Evolutionary conservation across 257 asterid genomes (phyloP), one percentile per base, ranked within the genome.

Genomic region (Plantago elongata): DNA sequence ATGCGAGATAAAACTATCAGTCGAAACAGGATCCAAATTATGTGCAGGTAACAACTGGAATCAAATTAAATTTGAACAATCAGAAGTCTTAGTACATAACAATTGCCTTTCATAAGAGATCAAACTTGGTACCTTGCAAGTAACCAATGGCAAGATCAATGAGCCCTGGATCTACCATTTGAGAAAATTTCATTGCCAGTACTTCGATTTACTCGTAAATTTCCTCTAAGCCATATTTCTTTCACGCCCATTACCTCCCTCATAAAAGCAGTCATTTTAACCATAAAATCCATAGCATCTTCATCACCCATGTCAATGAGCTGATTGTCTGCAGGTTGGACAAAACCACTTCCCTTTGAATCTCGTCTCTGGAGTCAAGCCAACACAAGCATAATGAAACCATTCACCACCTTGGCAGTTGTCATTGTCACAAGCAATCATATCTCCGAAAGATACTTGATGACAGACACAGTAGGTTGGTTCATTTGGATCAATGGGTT

Each of bases 401-500:
- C 99, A 93, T 72, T 93, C 99, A 12, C 99, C 99, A 37, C 97
- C 99, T 85, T 87, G 96, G 79, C 99, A 93, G 40, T 82, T 85
- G 72, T 93, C 97, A 76, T 93, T 93, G 89, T 93, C 99, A 43
- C 99, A 93, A 51, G 99, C 97, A 79, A 93, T 93, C 99, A 93
- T 93, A 78, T 93, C 97, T 59, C 99, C 97, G 61, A 87, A 93
- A 48, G 97, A 93, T 8, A 89, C 95, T 95, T 89, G 97, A 74
- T 89, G 90, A 72, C 99, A 93, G 68, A 89, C 95, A 68, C 99
- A 93, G 72, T 93, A 93, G 55, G 85, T 87, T 58, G 99, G 99
- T 69, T 93, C 99, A 64, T 89, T 89, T 62, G 96, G 96, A 81
- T 93, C 96, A 65, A 87, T 85, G 69, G 98, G 95, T 70, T 83